These are phyloP conservation scores for Aureobasidium musti DNA, from an alignment of 2,329 filamentous ascomycete genomes.

Conservation along the genomic window DNA sequence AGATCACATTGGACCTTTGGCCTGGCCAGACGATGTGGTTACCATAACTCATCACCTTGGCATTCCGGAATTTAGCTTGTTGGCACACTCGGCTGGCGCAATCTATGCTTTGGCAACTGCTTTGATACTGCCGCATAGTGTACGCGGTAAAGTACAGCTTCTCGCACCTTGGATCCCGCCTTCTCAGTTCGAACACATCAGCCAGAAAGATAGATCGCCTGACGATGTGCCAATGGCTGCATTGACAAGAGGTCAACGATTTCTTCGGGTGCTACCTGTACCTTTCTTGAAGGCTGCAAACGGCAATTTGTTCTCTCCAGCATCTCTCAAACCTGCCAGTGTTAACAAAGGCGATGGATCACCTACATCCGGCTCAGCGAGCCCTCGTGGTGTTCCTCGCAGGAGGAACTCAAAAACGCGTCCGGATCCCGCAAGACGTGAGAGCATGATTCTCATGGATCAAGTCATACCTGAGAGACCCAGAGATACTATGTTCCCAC, in stretches of 20 bases:
- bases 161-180: slow-evolving; percentile 97
- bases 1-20: slow-evolving; percentile 75
- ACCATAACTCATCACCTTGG: slow-evolving; percentile 89
- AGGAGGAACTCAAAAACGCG: slow-evolving; percentile 31
- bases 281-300: slow-evolving; percentile 93
- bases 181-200: slow-evolving; percentile 82
- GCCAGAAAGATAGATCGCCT: slow-evolving; percentile 42
- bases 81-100: slow-evolving; percentile 95
- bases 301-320: slow-evolving; percentile 89
- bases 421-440: slow-evolving; percentile 43
- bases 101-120: slow-evolving; percentile 96
- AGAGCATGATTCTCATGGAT: slow-evolving; percentile 55
- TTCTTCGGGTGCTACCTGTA: slow-evolving; percentile 84
- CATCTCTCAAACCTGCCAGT: slow-evolving; percentile 41
- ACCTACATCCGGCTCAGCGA: neutral
- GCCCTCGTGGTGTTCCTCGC: neutral
- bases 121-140: slow-evolving; percentile 92
- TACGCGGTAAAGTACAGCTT: slow-evolving; percentile 89
- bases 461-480: slow-evolving; percentile 46
- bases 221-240: slow-evolving; percentile 67
- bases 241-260: slow-evolving; percentile 86
- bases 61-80: slow-evolving; percentile 92
- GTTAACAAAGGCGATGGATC: slow-evolving; percentile 35
- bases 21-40: slow-evolving; percentile 93
- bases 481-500: slow-evolving; percentile 37